Evolutionary conservation across 805 yeast genomes (phyloP), one percentile per base, ranked within the genome.

Genomic region (Metschnikowia lachancei): DNA sequence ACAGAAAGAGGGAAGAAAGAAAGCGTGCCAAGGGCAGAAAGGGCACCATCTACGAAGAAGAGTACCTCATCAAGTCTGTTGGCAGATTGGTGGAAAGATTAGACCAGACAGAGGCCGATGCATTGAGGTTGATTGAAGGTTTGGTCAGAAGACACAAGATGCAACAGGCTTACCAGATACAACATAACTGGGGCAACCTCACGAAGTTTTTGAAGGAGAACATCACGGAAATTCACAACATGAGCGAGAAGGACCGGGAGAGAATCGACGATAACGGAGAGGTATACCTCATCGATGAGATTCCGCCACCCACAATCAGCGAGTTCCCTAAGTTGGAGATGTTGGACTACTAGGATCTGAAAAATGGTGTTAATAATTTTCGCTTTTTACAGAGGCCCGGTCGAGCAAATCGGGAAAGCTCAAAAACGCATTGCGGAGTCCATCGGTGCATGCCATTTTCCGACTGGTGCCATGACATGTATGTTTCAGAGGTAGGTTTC

Each of bases 31-130:
- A 96, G 58, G 99, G 99, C 50, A 89, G 95, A 73, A 94, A 94
- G 70, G 98, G 98, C 39, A 92, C 97, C 6, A 86, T 94, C 17
- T 94, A 94, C 60, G 99, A 94, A 65, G 99, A 94, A 64, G 98
- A 94, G 64, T 94, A 94, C 64, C 77, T 94, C 46, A 83, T 94
- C 39, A 81, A 80, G 56, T 91, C 97, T 3, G 82, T 88, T 48
- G 94, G 96, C 3, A 81, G 99, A 62, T 75, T 94, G 62, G 67
- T 89, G 29, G 97, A 89, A 45, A 80, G 99, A 56, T 67, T 94
- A 47, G 78, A 80, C 37, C 82, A 78, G 54, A 85, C 96, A 0
- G 78, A 80, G 54, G 72, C 80, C 0, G 99, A 94, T 58, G 91
- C 94, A 2, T 58, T 77, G 17, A 76, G 77, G 51, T 74, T 94